A percentile compares a stretch with the other conserved stretches of the same genome.
phyloP scores from a whole-genome alignment of 192 early-diverging fungal species.

The Rhizophagus clarus region DNA sequence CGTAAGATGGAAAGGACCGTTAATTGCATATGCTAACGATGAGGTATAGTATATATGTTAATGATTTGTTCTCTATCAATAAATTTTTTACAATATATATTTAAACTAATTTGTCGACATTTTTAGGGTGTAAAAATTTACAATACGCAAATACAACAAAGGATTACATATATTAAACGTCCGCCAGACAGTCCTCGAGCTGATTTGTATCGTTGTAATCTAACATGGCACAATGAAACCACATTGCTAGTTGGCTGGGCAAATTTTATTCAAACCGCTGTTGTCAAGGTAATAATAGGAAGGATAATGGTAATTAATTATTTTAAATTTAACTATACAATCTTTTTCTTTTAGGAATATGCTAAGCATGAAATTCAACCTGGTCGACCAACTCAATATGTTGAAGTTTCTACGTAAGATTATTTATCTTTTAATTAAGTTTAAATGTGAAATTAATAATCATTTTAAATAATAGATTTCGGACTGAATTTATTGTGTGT shows the following conservation, averaged over 20 bases:
- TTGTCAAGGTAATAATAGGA: constrained; percentile 58
- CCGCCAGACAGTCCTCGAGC: constrained; percentile 75
- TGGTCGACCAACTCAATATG: constrained; percentile 55
- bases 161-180: constrained; percentile 84
- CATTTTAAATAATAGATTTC: constrained; percentile 52
- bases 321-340: neutral
- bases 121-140: constrained; percentile 77
- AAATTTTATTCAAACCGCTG: constrained; percentile 84
- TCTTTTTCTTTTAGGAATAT: constrained; percentile 5
- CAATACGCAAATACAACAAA: constrained; percentile 65
- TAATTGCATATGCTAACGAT: constrained; percentile 97
- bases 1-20: constrained; percentile 79
- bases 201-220: constrained; percentile 83
- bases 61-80: neutral
- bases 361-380: neutral
- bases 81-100: neutral
- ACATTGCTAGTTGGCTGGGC: constrained; percentile 95
- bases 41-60: constrained; percentile 33
- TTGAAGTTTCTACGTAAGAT: constrained; percentile 60
- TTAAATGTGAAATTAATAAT: neutral
- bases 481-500: constrained; percentile 78
- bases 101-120: neutral
- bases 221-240: constrained; percentile 82
- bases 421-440: neutral
- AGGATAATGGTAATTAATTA: neutral